phyloP scores from a whole-genome alignment of 768 basidiomycete genomes.

The Panaeolus cyanescens region DNA sequence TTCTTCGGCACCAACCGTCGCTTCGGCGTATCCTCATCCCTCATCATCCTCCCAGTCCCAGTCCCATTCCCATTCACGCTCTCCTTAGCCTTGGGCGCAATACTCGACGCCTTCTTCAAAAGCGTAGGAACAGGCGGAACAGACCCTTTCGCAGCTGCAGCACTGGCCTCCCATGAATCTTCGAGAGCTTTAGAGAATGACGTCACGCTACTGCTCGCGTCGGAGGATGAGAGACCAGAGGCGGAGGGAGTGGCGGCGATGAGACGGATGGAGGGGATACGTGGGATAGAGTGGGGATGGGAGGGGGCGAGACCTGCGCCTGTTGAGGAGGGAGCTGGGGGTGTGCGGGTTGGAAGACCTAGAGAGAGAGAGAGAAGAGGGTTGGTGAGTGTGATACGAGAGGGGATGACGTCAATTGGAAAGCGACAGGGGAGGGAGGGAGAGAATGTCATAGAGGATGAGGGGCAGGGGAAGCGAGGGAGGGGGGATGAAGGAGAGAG shows the following conservation, averaged over 20 bases:
- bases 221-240: constrained; percentile 39
- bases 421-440: too few relatives aligned
- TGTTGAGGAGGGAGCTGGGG: not conserved
- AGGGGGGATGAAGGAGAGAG: too few relatives aligned
- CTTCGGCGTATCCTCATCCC: constrained; percentile 24
- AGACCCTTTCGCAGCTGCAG: constrained; percentile 14
- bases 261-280: constrained; percentile 67
- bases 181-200: constrained; percentile 36
- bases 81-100: constrained; percentile 27
- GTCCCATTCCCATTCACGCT: too few relatives aligned
- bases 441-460: too few relatives aligned
- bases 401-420: too few relatives aligned
- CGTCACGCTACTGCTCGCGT: constrained; percentile 23
- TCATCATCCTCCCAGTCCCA: too few relatives aligned
- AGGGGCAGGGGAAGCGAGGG: too few relatives aligned
- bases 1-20: constrained; percentile 73
- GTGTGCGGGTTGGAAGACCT: not conserved
- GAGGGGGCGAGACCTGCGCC: not conserved
- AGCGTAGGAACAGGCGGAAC: constrained; percentile 12
- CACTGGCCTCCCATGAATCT: constrained; percentile 34
- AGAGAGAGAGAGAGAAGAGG: too few relatives aligned
- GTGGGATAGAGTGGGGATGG: constrained; percentile 6
- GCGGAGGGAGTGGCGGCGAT: constrained; percentile 68
- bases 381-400: too few relatives aligned
- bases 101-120: constrained; percentile 23